Percentiles rank a stretch among this genome's conserved stretches.
These are phyloP conservation scores for Aspergillus hiratsukae DNA, from an alignment of 2,329 filamentous ascomycete genomes.

Conservation along the genomic window DNA sequence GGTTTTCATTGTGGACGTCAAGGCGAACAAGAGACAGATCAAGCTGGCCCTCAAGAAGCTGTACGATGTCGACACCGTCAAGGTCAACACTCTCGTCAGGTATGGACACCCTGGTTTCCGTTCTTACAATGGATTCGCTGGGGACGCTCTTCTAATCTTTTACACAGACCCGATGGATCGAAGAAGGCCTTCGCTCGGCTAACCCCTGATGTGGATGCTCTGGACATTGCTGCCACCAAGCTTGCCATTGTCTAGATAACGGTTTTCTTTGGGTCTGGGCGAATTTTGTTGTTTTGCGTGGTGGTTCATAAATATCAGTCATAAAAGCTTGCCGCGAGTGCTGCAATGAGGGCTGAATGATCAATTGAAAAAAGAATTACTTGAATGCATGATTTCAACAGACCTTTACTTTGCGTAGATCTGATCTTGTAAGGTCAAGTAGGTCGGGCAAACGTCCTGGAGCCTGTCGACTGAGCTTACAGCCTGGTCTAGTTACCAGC, in stretches of 20 bases:
- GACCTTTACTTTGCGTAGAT: conserved; percentile 10
- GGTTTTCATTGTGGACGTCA: conserved; percentile 93
- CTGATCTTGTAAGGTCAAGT: conserved; percentile 6
- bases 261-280: conserved; percentile 44
- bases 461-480: background rate
- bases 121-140: background rate
- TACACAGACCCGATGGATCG: conserved; percentile 75
- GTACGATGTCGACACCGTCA: conserved; percentile 95
- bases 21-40: conserved; percentile 99
- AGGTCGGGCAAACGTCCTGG: background rate
- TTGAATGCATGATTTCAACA: conserved; percentile 21
- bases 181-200: conserved; percentile 99
- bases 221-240: conserved; percentile 99
- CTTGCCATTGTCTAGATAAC: conserved; percentile 83
- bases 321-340: conserved; percentile 25
- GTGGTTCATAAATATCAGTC: conserved; percentile 38
- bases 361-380: conserved; percentile 29
- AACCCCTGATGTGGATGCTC: conserved; percentile 92
- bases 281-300: conserved; percentile 38
- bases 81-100: conserved; percentile 99
- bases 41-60: conserved; percentile 98
- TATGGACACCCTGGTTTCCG: conserved; percentile 39
- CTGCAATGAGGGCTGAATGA: conserved; percentile 36
- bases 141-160: conserved; percentile 1
- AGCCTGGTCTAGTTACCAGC: background rate